A percentile compares a stretch with the other conserved stretches of the same genome.
These are phyloP conservation scores for Tolypocladium album DNA, from an alignment of 2,329 filamentous ascomycete species.

Conservation along the genomic window DNA sequence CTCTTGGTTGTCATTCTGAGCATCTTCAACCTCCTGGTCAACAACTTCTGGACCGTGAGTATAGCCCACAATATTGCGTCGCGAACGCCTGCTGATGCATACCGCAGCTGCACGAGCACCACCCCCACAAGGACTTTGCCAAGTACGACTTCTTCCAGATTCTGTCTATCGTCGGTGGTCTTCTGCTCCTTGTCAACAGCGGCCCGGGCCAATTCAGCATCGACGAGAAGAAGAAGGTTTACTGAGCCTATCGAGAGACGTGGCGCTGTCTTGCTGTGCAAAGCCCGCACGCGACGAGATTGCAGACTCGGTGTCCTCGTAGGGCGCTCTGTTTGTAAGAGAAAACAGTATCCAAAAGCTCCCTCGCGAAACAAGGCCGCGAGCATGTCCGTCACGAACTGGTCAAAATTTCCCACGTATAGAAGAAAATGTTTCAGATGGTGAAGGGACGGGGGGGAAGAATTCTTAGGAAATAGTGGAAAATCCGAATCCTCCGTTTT, in stretches of 20 bases:
- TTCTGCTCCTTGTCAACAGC: conserved; percentile 95
- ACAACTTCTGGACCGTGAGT: conserved; percentile 99
- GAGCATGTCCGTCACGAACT: conserved; percentile 6
- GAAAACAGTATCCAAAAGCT: conserved; percentile 1
- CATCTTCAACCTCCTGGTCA: conserved; percentile 92
- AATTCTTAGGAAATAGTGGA: neutral
- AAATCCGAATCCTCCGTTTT: no score
- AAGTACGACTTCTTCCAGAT: conserved; percentile 99
- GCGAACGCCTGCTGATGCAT: conserved; percentile 2
- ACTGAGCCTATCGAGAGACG: conserved; percentile 23
- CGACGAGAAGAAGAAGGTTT: conserved; percentile 99
- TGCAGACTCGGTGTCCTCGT: neutral
- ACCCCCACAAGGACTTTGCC: conserved; percentile 99
- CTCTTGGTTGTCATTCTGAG: conserved; percentile 91
- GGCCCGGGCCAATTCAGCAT: conserved; percentile 95
- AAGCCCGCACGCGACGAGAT: neutral
- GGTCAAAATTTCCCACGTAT: conserved; percentile 1
- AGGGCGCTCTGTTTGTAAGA: neutral
- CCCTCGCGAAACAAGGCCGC: neutral
- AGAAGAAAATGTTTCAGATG: neutral
- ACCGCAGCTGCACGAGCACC: conserved; percentile 79
- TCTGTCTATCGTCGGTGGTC: conserved; percentile 92
- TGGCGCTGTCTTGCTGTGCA: neutral
- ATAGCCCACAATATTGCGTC: neutral
- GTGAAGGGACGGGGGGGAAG: neutral